Evolutionary conservation across 768 basidiomycete species (phyloP).

Genomic region (Hirschioporus abietinus): DNA sequence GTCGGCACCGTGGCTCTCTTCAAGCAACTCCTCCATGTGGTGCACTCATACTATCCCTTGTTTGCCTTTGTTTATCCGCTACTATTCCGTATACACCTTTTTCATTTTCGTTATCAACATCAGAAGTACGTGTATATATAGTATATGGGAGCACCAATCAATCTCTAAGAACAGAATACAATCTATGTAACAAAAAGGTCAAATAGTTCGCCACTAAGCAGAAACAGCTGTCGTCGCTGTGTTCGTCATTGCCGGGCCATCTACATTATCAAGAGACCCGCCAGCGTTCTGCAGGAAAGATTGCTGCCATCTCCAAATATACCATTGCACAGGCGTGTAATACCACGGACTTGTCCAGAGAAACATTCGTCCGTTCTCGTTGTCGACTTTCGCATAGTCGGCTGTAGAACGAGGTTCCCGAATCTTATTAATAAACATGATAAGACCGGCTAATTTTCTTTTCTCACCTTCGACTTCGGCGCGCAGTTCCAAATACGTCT

Average conservation of each 20-base stretch:
- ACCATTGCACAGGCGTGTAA: conserved; percentile 39
- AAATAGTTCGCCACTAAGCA: neutral
- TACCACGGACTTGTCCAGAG: conserved; percentile 65
- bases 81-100: neutral
- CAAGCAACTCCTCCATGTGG: neutral
- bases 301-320: conserved; percentile 3
- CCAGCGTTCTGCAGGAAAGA: conserved; percentile 13
- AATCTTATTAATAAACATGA: neutral
- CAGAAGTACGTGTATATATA: neutral
- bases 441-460: neutral
- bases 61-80: neutral
- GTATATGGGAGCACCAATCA: neutral
- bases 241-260: neutral
- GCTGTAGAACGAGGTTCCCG: conserved; percentile 34
- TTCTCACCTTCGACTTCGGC: conserved; percentile 48
- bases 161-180: neutral
- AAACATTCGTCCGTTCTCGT: conserved; percentile 62
- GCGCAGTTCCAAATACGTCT: conserved; percentile 62
- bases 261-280: conserved; percentile 15
- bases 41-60: neutral
- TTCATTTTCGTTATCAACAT: neutral
- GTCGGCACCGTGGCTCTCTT: neutral
- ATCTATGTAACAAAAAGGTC: neutral
- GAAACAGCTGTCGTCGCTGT: conserved; percentile 3
- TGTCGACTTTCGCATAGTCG: conserved; percentile 61